Evolutionary conservation across 2,329 filamentous ascomycete genomes (phyloP), one percentile per base, ranked within the genome.

Genomic region (Scytalidium sp.): DNA sequence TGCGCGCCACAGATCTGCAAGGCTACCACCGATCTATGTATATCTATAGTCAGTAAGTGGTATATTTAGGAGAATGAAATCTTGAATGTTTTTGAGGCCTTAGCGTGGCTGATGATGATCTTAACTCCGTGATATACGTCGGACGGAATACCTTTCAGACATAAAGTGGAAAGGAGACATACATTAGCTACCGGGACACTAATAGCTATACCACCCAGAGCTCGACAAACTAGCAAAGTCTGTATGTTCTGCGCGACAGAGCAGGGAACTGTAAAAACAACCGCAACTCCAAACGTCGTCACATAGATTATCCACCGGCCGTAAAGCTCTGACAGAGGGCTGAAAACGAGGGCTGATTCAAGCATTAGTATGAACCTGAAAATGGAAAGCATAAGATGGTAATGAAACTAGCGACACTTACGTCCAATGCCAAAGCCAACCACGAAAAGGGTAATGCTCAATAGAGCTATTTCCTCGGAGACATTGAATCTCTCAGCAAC

Each of bases 181-280:
- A 75, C 88, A 88, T 15, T 88, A 71, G 25, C 25, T 29, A 29
- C 25, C 7, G 88, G 88, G 0, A 88, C 88, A n/a, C 84, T 89
- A 64, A 91, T 90, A 6, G 87, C 86, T 49, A 92, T 88, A 45
- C 88, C 88, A 54, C 89, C 88, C 50, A 93, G 87, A 42, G 83
- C 73, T 51, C 88, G 80, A 62, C 84, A 88, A 19, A 88, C 83
- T 9, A 93, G 74, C 4, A 93, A 75, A 0, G 88, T 92, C 19
- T 68, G 78, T 22, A 90, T 87, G 59, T 91, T 92, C 60, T 84
- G 75, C 6, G 88, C 75, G 0, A 91, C 80, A 2, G 88, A 88
- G 52, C 86, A 87, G 1, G 88, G 88, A 50, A 93, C 87, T 54
- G 88, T 78, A 66, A 92, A 92, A 45, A 92, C 67, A 36, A 91